Conservation (phyloP, 129 eudicot species). For the Smallanthus sonchifolius region DNA sequence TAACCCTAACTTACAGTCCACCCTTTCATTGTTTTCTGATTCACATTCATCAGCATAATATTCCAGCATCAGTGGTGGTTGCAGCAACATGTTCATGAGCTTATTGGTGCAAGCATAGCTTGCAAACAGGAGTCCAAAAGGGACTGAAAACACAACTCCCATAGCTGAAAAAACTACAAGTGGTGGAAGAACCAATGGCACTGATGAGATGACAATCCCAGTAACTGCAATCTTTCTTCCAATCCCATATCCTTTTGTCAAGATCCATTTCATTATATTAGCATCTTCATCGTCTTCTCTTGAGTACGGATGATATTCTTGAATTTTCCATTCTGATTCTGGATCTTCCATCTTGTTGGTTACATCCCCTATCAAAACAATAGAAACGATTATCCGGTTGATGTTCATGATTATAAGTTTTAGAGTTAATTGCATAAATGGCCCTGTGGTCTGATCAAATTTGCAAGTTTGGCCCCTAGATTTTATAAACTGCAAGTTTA, state of each 20-base stretch:
- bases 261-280: conserved; percentile 38
- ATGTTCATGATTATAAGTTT: no score
- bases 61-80: conserved; percentile 14
- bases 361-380: not conserved
- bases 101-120: conserved; percentile 61
- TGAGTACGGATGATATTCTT: conserved; percentile 16
- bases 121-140: conserved; percentile 59
- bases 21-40: conserved; percentile 14
- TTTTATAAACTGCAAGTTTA: no score
- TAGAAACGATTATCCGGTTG: no score
- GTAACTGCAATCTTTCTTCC: conserved; percentile 59
- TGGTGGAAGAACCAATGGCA: conserved; percentile 74
- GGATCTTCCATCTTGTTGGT: conserved; percentile 47
- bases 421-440: no score
- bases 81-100: conserved; percentile 62
- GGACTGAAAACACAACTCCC: conserved; percentile 63
- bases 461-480: no score
- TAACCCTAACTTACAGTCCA: conserved; percentile 1
- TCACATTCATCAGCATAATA: conserved; percentile 17
- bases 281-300: conserved; percentile 12
- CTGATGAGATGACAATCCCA: conserved; percentile 60
- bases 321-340: conserved; percentile 38
- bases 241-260: conserved; percentile 38
- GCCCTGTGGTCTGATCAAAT: no score
- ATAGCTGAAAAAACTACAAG: conserved; percentile 65